Conservation (phyloP, 331 rosid species). For the Prunus yedoensis region DNA sequence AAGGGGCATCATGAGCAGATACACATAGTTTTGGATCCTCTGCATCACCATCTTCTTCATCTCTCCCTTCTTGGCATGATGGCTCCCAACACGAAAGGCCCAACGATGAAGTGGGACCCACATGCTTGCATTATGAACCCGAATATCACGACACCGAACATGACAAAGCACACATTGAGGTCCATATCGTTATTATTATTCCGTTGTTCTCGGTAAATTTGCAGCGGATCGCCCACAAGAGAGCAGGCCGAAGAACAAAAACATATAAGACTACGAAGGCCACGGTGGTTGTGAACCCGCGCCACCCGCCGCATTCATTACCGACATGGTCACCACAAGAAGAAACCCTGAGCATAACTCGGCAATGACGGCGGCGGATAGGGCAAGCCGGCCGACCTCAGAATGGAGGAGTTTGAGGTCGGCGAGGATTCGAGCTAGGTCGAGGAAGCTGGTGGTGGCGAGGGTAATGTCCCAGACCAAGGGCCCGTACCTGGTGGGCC, state of each 20-base stretch:
- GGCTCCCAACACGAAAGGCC: constrained; percentile 25
- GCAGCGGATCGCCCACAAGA: constrained; percentile 24
- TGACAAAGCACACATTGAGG: constrained; percentile 17
- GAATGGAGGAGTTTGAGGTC: constrained; percentile 57
- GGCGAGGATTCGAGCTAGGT: constrained; percentile 31
- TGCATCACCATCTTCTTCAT: constrained; percentile 14
- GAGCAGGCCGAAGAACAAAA: constrained; percentile 33
- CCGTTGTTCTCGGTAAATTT: neutral
- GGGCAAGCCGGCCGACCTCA: constrained; percentile 53
- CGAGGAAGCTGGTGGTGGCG: constrained; percentile 23
- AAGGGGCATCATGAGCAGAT: constrained; percentile 18
- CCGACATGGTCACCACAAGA: constrained; percentile 17
- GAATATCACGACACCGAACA: neutral
- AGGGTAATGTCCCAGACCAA: constrained; percentile 27
- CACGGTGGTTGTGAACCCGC: neutral
- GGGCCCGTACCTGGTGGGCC: neutral
- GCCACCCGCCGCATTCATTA: neutral
- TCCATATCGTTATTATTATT: constrained; percentile 10
- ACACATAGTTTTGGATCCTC: constrained; percentile 20
- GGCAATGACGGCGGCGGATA: constrained; percentile 52
- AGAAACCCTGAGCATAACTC: constrained; percentile 45
- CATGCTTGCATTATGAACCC: neutral
- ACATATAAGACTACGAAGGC: neutral
- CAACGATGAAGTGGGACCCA: constrained; percentile 30
- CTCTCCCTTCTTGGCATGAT: constrained; percentile 31